These are phyloP conservation scores for Pseudogymnoascus sp. DNA, from an alignment of 2,329 filamentous ascomycete species.

Conservation along the genomic window DNA sequence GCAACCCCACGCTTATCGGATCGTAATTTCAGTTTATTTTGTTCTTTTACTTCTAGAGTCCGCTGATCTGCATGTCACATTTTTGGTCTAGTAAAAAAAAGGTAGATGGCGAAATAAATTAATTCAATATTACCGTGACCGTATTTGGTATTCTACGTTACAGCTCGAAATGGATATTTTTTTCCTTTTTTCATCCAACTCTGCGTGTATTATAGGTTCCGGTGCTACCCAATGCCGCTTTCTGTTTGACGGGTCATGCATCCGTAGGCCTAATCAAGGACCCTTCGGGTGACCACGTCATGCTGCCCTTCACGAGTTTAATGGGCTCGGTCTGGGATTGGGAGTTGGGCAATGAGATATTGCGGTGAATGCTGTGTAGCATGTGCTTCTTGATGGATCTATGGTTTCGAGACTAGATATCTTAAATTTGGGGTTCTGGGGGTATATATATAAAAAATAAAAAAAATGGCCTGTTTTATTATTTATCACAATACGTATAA, in stretches of 20 bases:
- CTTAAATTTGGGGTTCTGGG: neutral
- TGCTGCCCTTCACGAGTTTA: neutral
- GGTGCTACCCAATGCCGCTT: neutral
- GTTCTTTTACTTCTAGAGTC: neutral
- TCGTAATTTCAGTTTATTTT: neutral
- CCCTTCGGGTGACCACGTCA: constrained; percentile 4
- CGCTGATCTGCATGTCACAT: neutral
- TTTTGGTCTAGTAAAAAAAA: neutral
- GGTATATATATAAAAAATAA: neutral
- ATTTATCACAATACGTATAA: neutral
- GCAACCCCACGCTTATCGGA: constrained; percentile 3
- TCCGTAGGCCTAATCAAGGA: neutral
- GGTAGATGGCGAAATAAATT: neutral
- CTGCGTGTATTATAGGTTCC: neutral
- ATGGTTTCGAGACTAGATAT: neutral
- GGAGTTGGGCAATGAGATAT: neutral
- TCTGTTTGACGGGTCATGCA: neutral
- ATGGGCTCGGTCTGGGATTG: neutral
- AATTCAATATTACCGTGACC: neutral
- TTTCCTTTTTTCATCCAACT: neutral
- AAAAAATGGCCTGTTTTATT: neutral
- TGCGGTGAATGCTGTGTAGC: neutral
- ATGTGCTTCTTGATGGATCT: neutral
- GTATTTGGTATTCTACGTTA: neutral
- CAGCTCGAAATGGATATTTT: neutral